Base-by-base conservation (phyloP, 192 early-diverging fungal genomes). In the Linnemannia hyalina region DNA sequence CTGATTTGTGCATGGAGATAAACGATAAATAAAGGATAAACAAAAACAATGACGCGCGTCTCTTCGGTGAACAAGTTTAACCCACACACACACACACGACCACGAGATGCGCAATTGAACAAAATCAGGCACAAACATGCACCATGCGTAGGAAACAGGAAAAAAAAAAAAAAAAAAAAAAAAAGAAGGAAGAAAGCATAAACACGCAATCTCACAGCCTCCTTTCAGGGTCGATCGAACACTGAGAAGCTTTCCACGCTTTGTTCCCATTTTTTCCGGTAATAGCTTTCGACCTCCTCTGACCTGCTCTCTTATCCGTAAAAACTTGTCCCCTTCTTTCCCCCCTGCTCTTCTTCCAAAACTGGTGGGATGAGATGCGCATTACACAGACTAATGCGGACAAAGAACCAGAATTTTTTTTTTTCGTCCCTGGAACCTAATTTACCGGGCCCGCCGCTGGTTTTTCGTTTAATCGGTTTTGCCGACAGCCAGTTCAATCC, bases 11-110 rank as follows among this genome's bases (percentile, higher is more conserved):
- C 72, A 18, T 9, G 49, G 46, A 73, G 16, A 75, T 49, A 41
- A 52, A 13, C 46, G 29, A 70, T 57, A 74, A 35, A 38, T 26
- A 70, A 8, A 20, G 26, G 57, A 52, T 41, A 75, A 70, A 73
- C 29, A 73, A 73, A 47, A 73, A 35, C 46, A 47, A 32, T 6
- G 72, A 47, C 46, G 42, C 72, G 41, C 26, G 26, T 73, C 44
- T 8, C 40, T 73, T 65, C 29, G 60, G 60, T 26, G 26, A 29
- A 65, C 60, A 65, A 65, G 60, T 65, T 65, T 32, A n/a, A 40
- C 75, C 38, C 54, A 18, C 52, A 60, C 6, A 36, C 38, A 40
- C 38, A 40, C 60, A 76, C 60, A 60, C 75, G 75, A 76, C 75
- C 75, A 38, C 7, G 57, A 20, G 18, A 65, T 75, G 18, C 32